Evolutionary conservation across 148 eudicot species (phyloP), one percentile per base, ranked within the genome.

Genomic region (Diospyros kaki): DNA sequence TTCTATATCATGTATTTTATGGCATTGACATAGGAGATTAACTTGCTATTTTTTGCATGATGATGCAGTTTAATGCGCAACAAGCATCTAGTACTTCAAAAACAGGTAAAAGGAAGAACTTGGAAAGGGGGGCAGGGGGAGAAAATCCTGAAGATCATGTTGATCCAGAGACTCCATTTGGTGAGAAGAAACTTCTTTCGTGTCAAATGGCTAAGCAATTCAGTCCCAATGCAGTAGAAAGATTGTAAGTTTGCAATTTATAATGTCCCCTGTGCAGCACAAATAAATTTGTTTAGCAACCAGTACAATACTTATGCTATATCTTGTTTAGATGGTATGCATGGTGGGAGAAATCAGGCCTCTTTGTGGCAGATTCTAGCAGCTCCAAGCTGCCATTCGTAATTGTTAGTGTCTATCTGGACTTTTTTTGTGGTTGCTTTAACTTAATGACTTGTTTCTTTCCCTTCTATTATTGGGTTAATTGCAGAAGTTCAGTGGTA

Each of bases 281-380:
- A 15, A 18, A 38, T 9, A 6, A 44, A 46, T 58, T 42, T 48
- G 15, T 61, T 48, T 9, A 48, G 40, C 63, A 6, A 4, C 39
- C 61, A 39, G 6, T 42, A 15, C 13, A 14, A 50, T 66, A 41
- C 10, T 9, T 55, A 11, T 52, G 14, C 68, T 7, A 1, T 74
- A 51, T 62, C 71, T 84, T 46, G 58, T 68, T 53, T 75, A 95
- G 99, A 77, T 95, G 98, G 99, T 93, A 93, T 83, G 77, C 82
- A 45, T 95, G 98, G 98, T 95, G 99, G 99, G 99, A 95, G 77
- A 89, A 86, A 75, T 88, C 94, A 4, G 87, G 83, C 43, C 89
- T 78, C 64, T 95, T 93, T 76, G 86, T 79, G 75, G 99, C 99
- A 42, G 93, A 95, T 77, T 54, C 96, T 66, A 84, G 83, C 83